A percentile compares a stretch with the other conserved stretches of the same genome.
These are phyloP conservation scores for Stagonosporopsis rhizophila DNA, from an alignment of 2,329 filamentous ascomycete genomes.

Conservation along the genomic window DNA sequence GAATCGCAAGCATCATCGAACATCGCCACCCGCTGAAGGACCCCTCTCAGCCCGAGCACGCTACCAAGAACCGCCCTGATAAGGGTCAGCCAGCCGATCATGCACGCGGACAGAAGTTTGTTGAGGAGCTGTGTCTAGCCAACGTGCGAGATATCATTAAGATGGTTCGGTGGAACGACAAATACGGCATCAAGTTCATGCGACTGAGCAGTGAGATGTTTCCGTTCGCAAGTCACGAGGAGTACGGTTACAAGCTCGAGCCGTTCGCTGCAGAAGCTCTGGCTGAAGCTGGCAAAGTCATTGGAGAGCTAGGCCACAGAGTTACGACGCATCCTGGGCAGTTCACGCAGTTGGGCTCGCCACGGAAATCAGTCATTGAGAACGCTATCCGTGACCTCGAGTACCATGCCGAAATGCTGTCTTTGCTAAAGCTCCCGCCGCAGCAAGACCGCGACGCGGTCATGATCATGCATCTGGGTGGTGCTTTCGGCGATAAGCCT, in stretches of 20 bases:
- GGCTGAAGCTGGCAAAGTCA: conserved; percentile 76
- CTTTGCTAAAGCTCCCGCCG: conserved; percentile 75
- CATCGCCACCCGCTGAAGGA: conserved; percentile 83
- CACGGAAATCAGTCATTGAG: conserved; percentile 75
- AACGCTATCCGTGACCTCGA: conserved; percentile 81
- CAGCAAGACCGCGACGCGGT: conserved; percentile 86
- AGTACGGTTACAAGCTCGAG: conserved; percentile 84
- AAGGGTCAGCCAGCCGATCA: conserved; percentile 71
- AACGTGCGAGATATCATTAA: conserved; percentile 86
- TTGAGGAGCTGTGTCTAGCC: conserved; percentile 78
- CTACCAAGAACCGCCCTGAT: conserved; percentile 86
- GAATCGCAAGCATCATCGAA: conserved; percentile 88
- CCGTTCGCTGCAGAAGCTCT: conserved; percentile 83
- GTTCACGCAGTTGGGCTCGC: conserved; percentile 91
- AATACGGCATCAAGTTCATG: conserved; percentile 90
- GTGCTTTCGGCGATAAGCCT: conserved; percentile 84
- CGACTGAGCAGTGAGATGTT: conserved; percentile 96
- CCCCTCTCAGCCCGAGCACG: conserved; percentile 76
- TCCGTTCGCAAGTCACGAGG: conserved; percentile 87
- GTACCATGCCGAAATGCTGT: conserved; percentile 87
- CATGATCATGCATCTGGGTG: conserved; percentile 94
- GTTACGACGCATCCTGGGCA: conserved; percentile 88
- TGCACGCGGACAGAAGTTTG: conserved; percentile 72
- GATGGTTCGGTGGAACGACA: conserved; percentile 90
- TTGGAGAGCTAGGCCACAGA: conserved; percentile 80